Evolutionary conservation across 352 stramenopile species (phyloP).

Genomic region (Phytophthora sp.): DNA sequence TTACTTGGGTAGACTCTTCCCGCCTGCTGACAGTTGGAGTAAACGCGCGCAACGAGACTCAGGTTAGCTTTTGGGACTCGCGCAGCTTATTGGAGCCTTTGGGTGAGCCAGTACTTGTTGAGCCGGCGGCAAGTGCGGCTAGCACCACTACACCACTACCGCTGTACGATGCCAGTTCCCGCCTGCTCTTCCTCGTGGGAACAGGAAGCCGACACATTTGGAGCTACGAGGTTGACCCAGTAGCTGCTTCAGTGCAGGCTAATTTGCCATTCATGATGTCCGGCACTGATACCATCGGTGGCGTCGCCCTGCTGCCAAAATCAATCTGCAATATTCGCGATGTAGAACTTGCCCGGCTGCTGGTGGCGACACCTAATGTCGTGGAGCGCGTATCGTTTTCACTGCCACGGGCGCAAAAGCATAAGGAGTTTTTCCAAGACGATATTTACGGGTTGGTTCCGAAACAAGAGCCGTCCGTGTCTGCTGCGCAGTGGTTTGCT

Average conservation of each 20-base stretch:
- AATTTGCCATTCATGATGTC: constrained; percentile 73
- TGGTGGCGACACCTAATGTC: constrained; percentile 59
- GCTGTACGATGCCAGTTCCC: constrained; percentile 73
- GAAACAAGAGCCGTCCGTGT: constrained; percentile 36
- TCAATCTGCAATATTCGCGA: constrained; percentile 62
- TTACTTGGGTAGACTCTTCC: constrained; percentile 53
- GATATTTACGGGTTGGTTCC: constrained; percentile 66
- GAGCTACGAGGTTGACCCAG: constrained; percentile 72
- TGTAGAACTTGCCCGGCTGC: constrained; percentile 70
- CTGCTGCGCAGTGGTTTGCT: constrained; percentile 54
- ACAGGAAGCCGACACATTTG: constrained; percentile 72
- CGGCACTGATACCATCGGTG: constrained; percentile 55
- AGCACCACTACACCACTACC: constrained; percentile 59
- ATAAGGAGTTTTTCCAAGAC: constrained; percentile 83
- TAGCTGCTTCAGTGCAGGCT: constrained; percentile 43
- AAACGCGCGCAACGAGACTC: constrained; percentile 65
- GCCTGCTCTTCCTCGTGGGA: constrained; percentile 70
- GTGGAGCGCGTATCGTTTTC: constrained; percentile 71
- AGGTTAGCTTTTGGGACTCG: constrained; percentile 78
- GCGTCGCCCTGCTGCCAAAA: constrained; percentile 69
- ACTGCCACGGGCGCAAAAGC: constrained; percentile 67
- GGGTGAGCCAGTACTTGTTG: constrained; percentile 32
- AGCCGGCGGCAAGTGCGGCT: constrained; percentile 35
- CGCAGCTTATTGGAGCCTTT: constrained; percentile 76
- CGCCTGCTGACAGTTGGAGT: constrained; percentile 65